phyloP scores from a whole-genome alignment of 2,329 filamentous ascomycete genomes.

The Pezicula rhizophila region DNA sequence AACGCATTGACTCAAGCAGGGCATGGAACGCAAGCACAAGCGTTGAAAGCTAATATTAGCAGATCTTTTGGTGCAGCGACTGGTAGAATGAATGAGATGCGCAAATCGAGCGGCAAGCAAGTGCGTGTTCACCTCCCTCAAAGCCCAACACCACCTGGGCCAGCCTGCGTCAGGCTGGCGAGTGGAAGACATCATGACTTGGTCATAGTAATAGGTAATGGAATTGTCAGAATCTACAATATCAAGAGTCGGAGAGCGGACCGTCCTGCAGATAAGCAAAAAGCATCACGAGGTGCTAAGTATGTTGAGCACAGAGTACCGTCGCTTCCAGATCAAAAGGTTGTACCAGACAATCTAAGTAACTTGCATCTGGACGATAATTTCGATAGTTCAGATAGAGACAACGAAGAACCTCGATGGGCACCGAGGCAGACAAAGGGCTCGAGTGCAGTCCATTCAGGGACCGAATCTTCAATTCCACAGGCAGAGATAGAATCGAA shows the following conservation, averaged over 20 bases:
- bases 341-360: slow-evolving; percentile 50
- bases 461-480: slow-evolving; percentile 56
- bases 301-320: slow-evolving; percentile 58
- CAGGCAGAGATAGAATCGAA: slow-evolving; percentile 92
- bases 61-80: slow-evolving; percentile 65
- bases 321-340: slow-evolving; percentile 51
- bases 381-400: slow-evolving; percentile 22
- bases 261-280: slow-evolving; percentile 49
- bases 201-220: slow-evolving; percentile 60
- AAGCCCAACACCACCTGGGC: slow-evolving; percentile 44
- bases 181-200: slow-evolving; percentile 55
- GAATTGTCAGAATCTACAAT: slow-evolving; percentile 57
- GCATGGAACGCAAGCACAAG: slow-evolving; percentile 67
- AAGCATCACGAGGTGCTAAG: slow-evolving; percentile 36
- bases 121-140: slow-evolving; percentile 65
- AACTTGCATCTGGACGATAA: slow-evolving; percentile 42
- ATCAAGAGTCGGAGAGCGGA: slow-evolving; percentile 38
- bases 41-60: slow-evolving; percentile 67
- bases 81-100: slow-evolving; percentile 64
- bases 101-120: slow-evolving; percentile 70
- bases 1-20: slow-evolving; percentile 44
- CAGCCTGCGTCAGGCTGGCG: slow-evolving; percentile 60
- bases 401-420: slow-evolving; percentile 26
- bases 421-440: slow-evolving; percentile 30
- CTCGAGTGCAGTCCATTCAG: slow-evolving; percentile 33